Percentiles rank a stretch among this genome's conserved stretches.
phyloP scores from a whole-genome alignment of 768 basidiomycete genomes.

The Suillus variegatus region DNA sequence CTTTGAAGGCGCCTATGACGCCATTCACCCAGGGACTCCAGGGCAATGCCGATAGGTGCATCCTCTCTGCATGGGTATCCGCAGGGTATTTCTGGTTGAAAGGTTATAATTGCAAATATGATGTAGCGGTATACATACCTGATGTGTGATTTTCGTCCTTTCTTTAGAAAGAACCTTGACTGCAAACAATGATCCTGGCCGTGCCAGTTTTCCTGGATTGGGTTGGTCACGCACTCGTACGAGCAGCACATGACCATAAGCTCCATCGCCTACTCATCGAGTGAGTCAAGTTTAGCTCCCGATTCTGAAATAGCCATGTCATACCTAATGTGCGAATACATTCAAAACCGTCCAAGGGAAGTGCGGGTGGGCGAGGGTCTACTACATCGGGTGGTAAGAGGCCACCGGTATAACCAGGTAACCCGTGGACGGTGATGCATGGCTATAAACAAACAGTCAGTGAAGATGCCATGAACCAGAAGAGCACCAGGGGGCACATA shows the following conservation, averaged over 20 bases:
- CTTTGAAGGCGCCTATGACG: constrained; percentile 46
- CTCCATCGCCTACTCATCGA: constrained; percentile 40
- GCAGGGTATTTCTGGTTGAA: constrained; percentile 23
- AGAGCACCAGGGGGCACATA: background rate
- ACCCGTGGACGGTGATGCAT: constrained; percentile 14
- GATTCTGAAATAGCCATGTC: background rate
- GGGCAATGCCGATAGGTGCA: constrained; percentile 39
- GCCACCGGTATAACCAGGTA: constrained; percentile 14
- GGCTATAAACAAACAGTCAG: constrained; percentile 17
- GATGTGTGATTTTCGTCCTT: constrained; percentile 32
- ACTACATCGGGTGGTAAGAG: constrained; percentile 23
- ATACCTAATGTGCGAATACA: constrained; percentile 43
- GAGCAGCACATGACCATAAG: constrained; percentile 43
- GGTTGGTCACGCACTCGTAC: constrained; percentile 36
- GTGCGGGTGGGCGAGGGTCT: constrained; percentile 38
- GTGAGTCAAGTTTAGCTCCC: constrained; percentile 8
- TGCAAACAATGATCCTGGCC: constrained; percentile 42
- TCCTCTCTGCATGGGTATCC: constrained; percentile 44
- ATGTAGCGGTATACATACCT: constrained; percentile 19
- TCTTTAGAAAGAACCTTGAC: constrained; percentile 45
- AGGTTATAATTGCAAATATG: constrained; percentile 5
- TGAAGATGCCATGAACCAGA: background rate
- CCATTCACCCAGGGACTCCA: constrained; percentile 60
- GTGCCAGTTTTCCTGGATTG: constrained; percentile 32
- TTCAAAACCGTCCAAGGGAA: constrained; percentile 42